Evolutionary conservation across 2,329 filamentous ascomycete species (phyloP).

Genomic region (Grosmannia penicillata): DNA sequence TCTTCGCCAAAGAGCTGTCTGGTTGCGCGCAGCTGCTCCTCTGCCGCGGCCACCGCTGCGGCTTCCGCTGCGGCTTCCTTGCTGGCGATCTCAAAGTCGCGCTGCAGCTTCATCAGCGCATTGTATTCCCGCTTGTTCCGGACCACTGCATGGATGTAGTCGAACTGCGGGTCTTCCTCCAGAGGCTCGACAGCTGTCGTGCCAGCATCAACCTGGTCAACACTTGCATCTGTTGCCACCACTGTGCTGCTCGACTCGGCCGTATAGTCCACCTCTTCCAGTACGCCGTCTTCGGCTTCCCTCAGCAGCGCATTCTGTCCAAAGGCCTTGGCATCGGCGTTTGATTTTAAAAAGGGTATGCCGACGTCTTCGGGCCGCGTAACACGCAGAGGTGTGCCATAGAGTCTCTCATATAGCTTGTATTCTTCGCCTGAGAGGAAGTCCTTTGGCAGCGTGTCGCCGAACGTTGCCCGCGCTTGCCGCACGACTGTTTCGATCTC

Average conservation of each 20-base stretch:
- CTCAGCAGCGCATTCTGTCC: conserved; percentile 34
- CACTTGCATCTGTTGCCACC: conserved; percentile 3
- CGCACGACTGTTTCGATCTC: conserved; percentile 51
- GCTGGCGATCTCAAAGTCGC: conserved; percentile 36
- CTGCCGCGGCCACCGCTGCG: conserved; percentile 20
- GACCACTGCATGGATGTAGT: conserved; percentile 32
- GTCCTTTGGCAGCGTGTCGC: conserved; percentile 59
- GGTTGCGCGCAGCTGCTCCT: conserved; percentile 17
- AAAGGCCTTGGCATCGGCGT: conserved; percentile 3
- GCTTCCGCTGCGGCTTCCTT: conserved; percentile 19
- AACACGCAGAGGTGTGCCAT: conserved; percentile 57
- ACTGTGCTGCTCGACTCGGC: conserved; percentile 9
- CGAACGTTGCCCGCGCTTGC: conserved; percentile 58
- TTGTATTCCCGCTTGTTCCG: conserved; percentile 40
- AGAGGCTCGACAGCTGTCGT: conserved; percentile 11
- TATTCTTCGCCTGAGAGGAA: conserved; percentile 59
- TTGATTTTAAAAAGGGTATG: conserved; percentile 16
- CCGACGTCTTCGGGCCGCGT: conserved; percentile 45
- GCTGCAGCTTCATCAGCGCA: conserved; percentile 38
- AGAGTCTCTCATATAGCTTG: conserved; percentile 62
- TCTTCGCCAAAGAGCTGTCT: too few species aligned
- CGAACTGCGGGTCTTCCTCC: conserved; percentile 20
- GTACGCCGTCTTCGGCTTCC: conserved; percentile 37
- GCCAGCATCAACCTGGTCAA: background rate
- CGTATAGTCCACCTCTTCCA: conserved; percentile 46